Evolutionary conservation across 2,329 filamentous ascomycete genomes (phyloP), one percentile per base, ranked within the genome.

Genomic region (Aspergillus persii): DNA sequence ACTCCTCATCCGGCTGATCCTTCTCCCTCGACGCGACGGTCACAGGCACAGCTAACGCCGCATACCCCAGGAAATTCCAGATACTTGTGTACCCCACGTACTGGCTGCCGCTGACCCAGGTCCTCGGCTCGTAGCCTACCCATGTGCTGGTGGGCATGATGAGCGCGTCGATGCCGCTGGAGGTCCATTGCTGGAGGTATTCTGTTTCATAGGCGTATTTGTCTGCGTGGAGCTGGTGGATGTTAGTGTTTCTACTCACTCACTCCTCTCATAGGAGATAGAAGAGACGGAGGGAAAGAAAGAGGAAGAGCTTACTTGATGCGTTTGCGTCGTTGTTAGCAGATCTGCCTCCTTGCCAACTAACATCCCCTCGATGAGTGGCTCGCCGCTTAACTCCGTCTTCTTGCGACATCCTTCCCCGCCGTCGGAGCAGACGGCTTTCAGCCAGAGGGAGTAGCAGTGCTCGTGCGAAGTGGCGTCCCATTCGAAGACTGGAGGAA

Each of bases 31-130:
- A 76, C 1, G 78, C 78, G 31, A 73, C 68, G 0, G 73, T 72
- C 2, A 84, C 83, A 6, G 74, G 73, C 53, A 77, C 59, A 30
- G 69, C 70, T 8, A 75, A 58, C 33, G 66, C 69, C 6, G 74
- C 66, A 54, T 71, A 73, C 30, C 78, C 66, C 23, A 76, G 18
- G 39, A 78, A 44, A 49, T 75, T 73, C 72, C 74, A 71, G 59
- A 76, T 61, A 18, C 65, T 66, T 2, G 72, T 76, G 56, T 76
- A 76, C 0, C 71, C 72, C 41, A 69, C 53, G 67, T 69, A 77
- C 61, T 67, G 70, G 53, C 63, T 69, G 60, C 66, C 71, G 60
- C 65, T 60, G 7, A 68, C 72, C 73, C 66, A 71, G 8, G 65
- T 62, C 49, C 66, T 73, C 33, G 70, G 68, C 39, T 52, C 64